phyloP scores from a whole-genome alignment of 1,284 basidiomycete species.

The Paramarasmius palmivorus region DNA sequence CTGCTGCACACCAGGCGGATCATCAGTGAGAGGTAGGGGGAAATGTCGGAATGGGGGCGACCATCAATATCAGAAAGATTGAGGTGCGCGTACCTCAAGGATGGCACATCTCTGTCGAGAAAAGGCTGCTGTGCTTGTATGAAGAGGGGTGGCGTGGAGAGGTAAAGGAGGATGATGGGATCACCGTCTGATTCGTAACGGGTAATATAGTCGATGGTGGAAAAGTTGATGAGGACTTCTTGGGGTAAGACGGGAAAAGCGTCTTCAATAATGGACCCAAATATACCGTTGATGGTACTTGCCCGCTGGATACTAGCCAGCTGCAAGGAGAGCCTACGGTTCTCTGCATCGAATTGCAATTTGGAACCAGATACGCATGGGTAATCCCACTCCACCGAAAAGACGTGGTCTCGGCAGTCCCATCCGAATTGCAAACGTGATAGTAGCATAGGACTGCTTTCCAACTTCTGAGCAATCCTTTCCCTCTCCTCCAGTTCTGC shows the following conservation, averaged over 20 bases:
- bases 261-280: background rate
- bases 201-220: conserved; percentile 40
- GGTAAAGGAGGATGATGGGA: conserved; percentile 40
- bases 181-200: conserved; percentile 32
- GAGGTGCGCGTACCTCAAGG: conserved; percentile 31
- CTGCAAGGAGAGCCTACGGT: background rate
- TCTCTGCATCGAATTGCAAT: conserved; percentile 31
- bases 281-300: no score
- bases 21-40: conserved; percentile 47
- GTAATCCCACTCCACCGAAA: conserved; percentile 59
- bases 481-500: conserved; percentile 31
- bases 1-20: conserved; percentile 48
- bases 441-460: conserved; percentile 30
- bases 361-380: conserved; percentile 20
- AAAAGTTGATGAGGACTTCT: conserved; percentile 45
- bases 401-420: conserved; percentile 52
- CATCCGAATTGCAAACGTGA: conserved; percentile 52
- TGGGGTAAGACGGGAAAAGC: background rate
- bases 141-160: conserved; percentile 46
- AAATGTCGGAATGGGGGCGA: conserved; percentile 24
- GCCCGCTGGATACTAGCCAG: background rate
- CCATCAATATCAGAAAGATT: conserved; percentile 17
- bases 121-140: background rate
- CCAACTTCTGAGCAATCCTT: conserved; percentile 28
- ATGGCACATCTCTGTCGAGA: conserved; percentile 12